These are phyloP conservation scores for Verbena officinalis DNA, from an alignment of 257 asterid species.

Conservation along the genomic window DNA sequence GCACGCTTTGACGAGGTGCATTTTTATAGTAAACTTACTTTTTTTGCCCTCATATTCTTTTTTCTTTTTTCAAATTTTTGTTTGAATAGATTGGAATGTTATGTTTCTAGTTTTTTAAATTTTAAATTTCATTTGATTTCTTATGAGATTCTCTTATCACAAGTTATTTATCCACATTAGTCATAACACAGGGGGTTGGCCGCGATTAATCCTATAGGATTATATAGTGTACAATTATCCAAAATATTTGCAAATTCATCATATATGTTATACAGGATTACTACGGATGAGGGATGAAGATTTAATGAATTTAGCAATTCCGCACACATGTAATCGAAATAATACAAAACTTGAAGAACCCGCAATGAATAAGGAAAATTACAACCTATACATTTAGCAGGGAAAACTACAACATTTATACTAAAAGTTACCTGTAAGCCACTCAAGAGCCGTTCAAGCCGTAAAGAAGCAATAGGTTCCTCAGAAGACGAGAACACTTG, in stretches of 20 bases:
- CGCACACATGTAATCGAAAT: background rate
- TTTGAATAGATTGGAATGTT: too few species aligned
- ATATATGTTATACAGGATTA: background rate
- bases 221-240: background rate
- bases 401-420: background rate
- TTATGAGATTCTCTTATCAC: too few species aligned
- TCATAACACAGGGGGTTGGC: too few species aligned
- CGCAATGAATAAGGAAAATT: background rate
- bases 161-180: too few species aligned
- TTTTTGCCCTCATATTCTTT: too few species aligned
- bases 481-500: slow-evolving; percentile 90
- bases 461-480: slow-evolving; percentile 90
- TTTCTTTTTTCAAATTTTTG: too few species aligned
- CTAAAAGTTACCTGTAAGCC: slow-evolving; percentile 78
- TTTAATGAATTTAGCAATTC: background rate
- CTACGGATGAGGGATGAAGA: background rate
- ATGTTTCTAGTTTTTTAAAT: too few species aligned
- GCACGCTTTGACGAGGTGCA: too few species aligned
- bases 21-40: too few species aligned
- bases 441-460: slow-evolving; percentile 92
- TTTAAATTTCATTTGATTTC: too few species aligned
- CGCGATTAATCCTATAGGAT: too few species aligned
- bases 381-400: background rate
- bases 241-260: slow-evolving; percentile 1
- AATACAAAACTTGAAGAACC: background rate